Evolutionary conservation across 495 filamentous ascomycete genomes (phyloP).

Genomic region (Neurospora tetrasperma): DNA sequence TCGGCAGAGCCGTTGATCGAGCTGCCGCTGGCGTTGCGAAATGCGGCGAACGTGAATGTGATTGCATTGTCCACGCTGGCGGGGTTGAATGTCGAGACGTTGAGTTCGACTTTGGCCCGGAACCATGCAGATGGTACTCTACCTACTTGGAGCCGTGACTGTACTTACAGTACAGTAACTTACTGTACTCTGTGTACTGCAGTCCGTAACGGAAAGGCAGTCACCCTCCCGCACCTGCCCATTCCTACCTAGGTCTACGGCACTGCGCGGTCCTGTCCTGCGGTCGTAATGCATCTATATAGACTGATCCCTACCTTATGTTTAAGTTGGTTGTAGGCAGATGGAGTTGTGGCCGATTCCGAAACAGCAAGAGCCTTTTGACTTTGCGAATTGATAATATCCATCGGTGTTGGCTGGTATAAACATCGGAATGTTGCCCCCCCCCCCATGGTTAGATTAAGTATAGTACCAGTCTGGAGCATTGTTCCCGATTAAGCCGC

Average conservation of each 20-base stretch:
- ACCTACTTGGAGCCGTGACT: neutral
- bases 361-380: neutral
- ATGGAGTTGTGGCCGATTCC: neutral
- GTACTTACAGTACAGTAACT: neutral
- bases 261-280: neutral
- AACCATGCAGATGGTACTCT: neutral
- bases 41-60: neutral
- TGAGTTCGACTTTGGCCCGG: neutral
- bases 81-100: neutral
- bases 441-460: neutral
- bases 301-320: neutral
- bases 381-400: neutral
- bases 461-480: neutral
- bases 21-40: neutral
- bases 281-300: neutral
- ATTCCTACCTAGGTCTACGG: neutral
- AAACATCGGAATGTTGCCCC: neutral
- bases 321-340: neutral
- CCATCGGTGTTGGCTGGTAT: neutral
- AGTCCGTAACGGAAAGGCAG: neutral
- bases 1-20: neutral
- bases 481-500: neutral
- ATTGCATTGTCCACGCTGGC: neutral
- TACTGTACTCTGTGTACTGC: neutral
- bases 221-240: neutral